Evolutionary conservation across 73 alveolate genomes (phyloP), one percentile per base, ranked within the genome.

Genomic region (Effrenium voratum): DNA sequence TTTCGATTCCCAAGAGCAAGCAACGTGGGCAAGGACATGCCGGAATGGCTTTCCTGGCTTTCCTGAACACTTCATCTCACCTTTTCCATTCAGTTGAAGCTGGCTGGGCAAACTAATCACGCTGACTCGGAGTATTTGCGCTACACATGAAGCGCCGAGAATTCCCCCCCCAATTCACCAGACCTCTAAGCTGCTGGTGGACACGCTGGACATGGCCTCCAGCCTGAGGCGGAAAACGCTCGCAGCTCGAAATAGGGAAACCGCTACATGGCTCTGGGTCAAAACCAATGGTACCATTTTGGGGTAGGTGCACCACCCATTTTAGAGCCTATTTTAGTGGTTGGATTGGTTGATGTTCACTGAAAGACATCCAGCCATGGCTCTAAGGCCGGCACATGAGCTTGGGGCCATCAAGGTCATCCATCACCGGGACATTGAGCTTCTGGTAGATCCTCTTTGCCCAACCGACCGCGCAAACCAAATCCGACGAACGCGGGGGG

Each of bases 141-240:
- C n/a, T n/a, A n/a, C n/a, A n/a, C 19, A 60, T 6, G 38, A 5
- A 12, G 19, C 76, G n/a, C n/a, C n/a, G 76, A 70, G 30, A 36
- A 70, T 32, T n/a, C 45, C 40, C 26, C 28, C 93, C 55, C 3
- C 59, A 0, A n/a, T 49, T 22, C 59, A 1, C 5, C 13, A 16
- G 32, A 85, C 95, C 95, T 87, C 57, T 50, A 87, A 50, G 73
- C 10, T 87, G 85, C 95, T 87, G n/a, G 72, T 30, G 52, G 95
- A 87, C 32, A 87, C 95, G n/a, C 44, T 87, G 40, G 95, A 87
- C 95, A 87, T 87, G 10, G 95, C 95, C n/a, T 87, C 95, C 84
- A 87, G 45, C 95, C 95, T 87, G 12, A 10, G 32, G 12, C 2
- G 70, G 70, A 57, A 1, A 24, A 4, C 10, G 16, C 26, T 0